Percentiles rank a stretch among this genome's conserved stretches.
Evolutionary conservation across 148 eudicot species (phyloP).

Genomic region (Silene latifolia): DNA sequence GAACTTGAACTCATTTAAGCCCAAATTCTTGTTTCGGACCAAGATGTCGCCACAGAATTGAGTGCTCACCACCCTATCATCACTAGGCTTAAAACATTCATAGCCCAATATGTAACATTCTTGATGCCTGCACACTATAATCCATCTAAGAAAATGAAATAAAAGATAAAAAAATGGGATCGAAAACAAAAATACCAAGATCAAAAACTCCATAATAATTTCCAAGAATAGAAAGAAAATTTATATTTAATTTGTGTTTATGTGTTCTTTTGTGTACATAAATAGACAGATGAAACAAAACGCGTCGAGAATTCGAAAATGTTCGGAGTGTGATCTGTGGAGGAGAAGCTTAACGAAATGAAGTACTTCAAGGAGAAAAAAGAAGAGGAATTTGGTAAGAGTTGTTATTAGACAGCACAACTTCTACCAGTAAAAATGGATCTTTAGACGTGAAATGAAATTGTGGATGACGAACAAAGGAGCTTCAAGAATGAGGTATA

Average conservation of each 20-base stretch:
- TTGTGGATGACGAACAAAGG: background rate
- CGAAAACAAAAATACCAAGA: slow-evolving; percentile 26
- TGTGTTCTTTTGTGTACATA: background rate
- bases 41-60: slow-evolving; percentile 53
- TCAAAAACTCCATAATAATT: slow-evolving; percentile 29
- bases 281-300: background rate
- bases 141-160: slow-evolving; percentile 25
- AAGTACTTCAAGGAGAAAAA: slow-evolving; percentile 4
- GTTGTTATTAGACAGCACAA: background rate
- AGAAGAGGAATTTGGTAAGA: background rate
- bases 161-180: slow-evolving; percentile 36
- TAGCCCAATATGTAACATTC: slow-evolving; percentile 63
- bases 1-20: slow-evolving; percentile 68
- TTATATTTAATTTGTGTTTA: background rate
- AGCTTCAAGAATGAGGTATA: background rate
- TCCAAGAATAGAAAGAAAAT: background rate
- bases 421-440: background rate
- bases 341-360: background rate
- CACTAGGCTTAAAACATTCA: slow-evolving; percentile 54
- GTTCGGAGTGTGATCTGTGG: background rate
- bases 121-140: slow-evolving; percentile 30
- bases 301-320: background rate
- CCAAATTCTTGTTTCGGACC: slow-evolving; percentile 49
- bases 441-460: background rate
- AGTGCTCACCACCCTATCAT: slow-evolving; percentile 54